Evolutionary conservation across 2,329 filamentous ascomycete genomes (phyloP), one percentile per base, ranked within the genome.

Genomic region (Claviceps humidiphila): DNA sequence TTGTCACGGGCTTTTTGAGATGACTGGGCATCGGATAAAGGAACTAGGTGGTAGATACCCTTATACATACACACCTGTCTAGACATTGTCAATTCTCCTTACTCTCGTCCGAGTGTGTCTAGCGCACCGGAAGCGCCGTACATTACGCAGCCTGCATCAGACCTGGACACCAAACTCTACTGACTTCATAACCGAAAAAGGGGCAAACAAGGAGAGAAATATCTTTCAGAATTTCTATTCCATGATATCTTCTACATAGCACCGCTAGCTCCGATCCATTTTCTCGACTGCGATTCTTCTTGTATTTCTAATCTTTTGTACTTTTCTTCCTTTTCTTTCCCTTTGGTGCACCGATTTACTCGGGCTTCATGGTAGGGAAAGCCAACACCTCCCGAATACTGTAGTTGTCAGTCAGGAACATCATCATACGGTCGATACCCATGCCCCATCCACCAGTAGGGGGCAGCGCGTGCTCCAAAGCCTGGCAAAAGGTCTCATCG

Each of bases 371-470:
- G 73, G 96, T 91, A 11, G 93, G 93, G 81, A 98, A 98, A 8
- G 91, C 83, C 57, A 97, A 73, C 3, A 97, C 91, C 71, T 98
- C 93, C 71, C 93, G 90, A 68, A 98, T 98, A 61, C 81, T 87
- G 74, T 95, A 70, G 73, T 95, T 87, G 71, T 97, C 82, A 48
- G 91, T 95, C 69, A 97, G 73, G 79, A 95, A 95, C 89, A 95
- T 95, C 68, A 89, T 86, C 68, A 95, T 73, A 55, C 91, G 84
- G 73, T 97, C 90, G 59, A 95, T 93, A 58, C 93, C 93, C 80
- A 97, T 88, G 59, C 90, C 93, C 85, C 87, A 98, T 48, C 93
- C 93, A 68, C 88, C 93, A 1, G 93, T 98, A 0, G 93, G 93
- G 5, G 93, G 91, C 54, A 98, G 73, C 59, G 87, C 88, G 64